Conservation (phyloP, 805 yeast species). For the Kuraishia cidri region DNA sequence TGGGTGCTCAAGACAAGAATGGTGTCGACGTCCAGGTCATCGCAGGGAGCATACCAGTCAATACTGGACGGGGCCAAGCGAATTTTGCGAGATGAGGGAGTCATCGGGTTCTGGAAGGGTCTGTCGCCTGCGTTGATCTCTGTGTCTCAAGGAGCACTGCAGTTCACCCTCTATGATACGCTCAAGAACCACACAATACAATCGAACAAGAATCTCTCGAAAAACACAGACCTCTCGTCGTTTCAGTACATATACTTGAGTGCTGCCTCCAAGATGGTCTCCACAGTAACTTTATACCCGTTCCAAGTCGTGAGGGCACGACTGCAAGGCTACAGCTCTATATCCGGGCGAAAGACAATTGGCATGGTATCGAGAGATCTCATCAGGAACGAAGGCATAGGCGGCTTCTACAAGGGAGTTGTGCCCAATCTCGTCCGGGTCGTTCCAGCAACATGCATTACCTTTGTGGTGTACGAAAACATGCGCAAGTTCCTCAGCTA, state of each 20-base stretch:
- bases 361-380: slow-evolving; percentile 28
- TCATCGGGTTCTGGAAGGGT: slow-evolving; percentile 75
- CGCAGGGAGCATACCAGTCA: slow-evolving; percentile 48
- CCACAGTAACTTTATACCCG: slow-evolving; percentile 71
- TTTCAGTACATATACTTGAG: slow-evolving; percentile 58
- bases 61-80: slow-evolving; percentile 42
- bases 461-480: slow-evolving; percentile 78
- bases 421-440: slow-evolving; percentile 73
- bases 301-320: slow-evolving; percentile 74
- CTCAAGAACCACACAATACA: slow-evolving; percentile 35
- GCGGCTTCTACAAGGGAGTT: slow-evolving; percentile 80
- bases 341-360: slow-evolving; percentile 12
- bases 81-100: slow-evolving; percentile 47
- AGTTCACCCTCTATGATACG: slow-evolving; percentile 79
- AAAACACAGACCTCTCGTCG: slow-evolving; percentile 27
- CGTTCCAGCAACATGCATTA: slow-evolving; percentile 87
- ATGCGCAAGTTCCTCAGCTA: slow-evolving; percentile 21
- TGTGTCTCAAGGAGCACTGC: slow-evolving; percentile 85
- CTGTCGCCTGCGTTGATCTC: slow-evolving; percentile 67
- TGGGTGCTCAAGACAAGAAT: slow-evolving; percentile 95
- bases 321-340: slow-evolving; percentile 43
- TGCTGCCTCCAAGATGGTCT: slow-evolving; percentile 55
- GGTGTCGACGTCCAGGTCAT: slow-evolving; percentile 40
- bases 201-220: slow-evolving; percentile 5
- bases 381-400: slow-evolving; percentile 40